Conservation (phyloP, 2,329 filamentous ascomycete species). For the Aspergillus versicolor region DNA sequence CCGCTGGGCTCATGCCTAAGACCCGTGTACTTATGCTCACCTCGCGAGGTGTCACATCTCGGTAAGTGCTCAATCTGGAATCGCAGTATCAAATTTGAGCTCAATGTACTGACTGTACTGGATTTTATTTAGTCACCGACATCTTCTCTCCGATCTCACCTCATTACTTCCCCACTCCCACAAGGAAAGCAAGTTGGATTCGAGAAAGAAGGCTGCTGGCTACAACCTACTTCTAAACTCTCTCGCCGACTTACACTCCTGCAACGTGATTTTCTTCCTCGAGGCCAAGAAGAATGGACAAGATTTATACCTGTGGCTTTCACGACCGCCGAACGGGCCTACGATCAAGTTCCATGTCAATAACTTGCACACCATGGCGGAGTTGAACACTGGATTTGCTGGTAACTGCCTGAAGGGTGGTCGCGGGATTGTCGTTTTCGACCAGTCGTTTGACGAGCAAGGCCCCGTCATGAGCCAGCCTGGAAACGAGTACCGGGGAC, state of each 20-base stretch:
- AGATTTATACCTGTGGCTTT: slow-evolving; percentile 92
- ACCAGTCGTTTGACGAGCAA: slow-evolving; percentile 77
- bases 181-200: slow-evolving; percentile 96
- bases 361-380: slow-evolving; percentile 90
- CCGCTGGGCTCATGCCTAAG: slow-evolving; percentile 42
- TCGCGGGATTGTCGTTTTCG: slow-evolving; percentile 87
- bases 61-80: slow-evolving; percentile 50
- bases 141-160: slow-evolving; percentile 85
- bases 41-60: slow-evolving; percentile 86
- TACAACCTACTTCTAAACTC: slow-evolving; percentile 77
- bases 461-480: slow-evolving; percentile 68
- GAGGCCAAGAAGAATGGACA: slow-evolving; percentile 85
- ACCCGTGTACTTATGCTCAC: slow-evolving; percentile 81
- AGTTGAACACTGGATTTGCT: slow-evolving; percentile 77
- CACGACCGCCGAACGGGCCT: slow-evolving; percentile 82
- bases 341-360: slow-evolving; percentile 57
- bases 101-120: background rate
- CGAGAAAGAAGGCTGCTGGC: slow-evolving; percentile 68
- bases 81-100: background rate
- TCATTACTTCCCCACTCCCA: slow-evolving; percentile 86
- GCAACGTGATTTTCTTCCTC: slow-evolving; percentile 93
- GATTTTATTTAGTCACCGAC: slow-evolving; percentile 68
- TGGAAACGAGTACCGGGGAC: slow-evolving; percentile 44
- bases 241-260: slow-evolving; percentile 76
- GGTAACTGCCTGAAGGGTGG: slow-evolving; percentile 96